Evolutionary conservation across 148 eudicot species (phyloP), one percentile per base, ranked within the genome.

Genomic region (Diospyros lotus): DNA sequence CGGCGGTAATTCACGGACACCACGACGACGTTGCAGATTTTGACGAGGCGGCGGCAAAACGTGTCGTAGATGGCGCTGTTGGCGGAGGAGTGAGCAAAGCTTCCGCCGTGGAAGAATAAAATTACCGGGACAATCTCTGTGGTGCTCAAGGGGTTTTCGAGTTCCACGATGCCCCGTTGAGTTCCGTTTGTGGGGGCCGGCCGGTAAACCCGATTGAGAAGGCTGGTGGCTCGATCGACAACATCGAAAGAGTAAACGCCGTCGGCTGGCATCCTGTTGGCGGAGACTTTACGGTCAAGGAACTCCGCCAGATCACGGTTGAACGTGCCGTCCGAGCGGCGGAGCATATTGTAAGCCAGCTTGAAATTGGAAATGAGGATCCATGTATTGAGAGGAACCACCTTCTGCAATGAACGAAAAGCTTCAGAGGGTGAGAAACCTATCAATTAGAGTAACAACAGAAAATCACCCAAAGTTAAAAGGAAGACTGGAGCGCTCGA

Each of bases 381-480:
- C 91, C 91, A 93, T 79, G 97, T 93, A 65, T 89, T 90, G 0
- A 93, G 75, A 11, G 98, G 98, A 46, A 93, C 93, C 67, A 93
- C 85, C 40, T 79, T 86, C 97, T 93, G 84, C 65, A 79, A 8
- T 40, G 51, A 50, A 15, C 42, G 9, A 17, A 75, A 58, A 55
- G 10, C 11, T 14, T 11, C 15, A 74, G 8, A 73, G 41, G 41
- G 8, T 50, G n/a, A 52, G 11, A 71, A 17, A 42, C 28, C 7
- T 43, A 39, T 45, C 63, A 28, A 73, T 73, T 17, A 13, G 62
- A 69, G 28, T 73, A 70, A 77, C 59, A 67, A 76, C 68, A 77
- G n/a, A 51, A 75, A 28, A 28, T 28, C 28, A 28, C 28, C 28
- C 28, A 28, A 28, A 28, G 28, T 28, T 28, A 28, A 28, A 28